These are phyloP conservation scores for Globisporangium polare DNA, from an alignment of 352 stramenopile species.

Conservation along the genomic window DNA sequence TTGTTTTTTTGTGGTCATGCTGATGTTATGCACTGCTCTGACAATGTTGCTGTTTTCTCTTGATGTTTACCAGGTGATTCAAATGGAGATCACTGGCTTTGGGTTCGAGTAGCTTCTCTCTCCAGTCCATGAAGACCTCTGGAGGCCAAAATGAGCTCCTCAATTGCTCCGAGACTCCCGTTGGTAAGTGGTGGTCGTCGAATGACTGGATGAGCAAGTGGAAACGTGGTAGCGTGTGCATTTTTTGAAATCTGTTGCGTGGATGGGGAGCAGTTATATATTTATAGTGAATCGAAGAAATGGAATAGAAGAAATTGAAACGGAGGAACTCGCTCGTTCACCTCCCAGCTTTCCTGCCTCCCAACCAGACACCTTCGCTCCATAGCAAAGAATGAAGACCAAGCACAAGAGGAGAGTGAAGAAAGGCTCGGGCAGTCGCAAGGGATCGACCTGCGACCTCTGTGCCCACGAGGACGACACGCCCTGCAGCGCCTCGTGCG, in stretches of 20 bases:
- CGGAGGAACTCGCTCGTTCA: neutral
- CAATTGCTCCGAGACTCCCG: neutral
- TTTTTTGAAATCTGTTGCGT: neutral
- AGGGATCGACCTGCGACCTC: slow-evolving; percentile 13
- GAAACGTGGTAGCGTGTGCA: neutral
- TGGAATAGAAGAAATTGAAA: slow-evolving; percentile 1
- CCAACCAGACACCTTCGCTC: neutral
- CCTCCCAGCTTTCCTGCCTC: neutral
- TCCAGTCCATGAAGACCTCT: neutral
- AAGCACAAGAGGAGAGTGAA: slow-evolving; percentile 14
- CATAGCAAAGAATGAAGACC: neutral
- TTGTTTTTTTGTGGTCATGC: neutral
- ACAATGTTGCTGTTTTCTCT: slow-evolving; percentile 22
- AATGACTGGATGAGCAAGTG: neutral
- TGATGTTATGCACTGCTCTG: neutral
- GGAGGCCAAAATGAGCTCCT: neutral
- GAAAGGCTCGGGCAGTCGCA: neutral
- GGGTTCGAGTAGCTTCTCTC: slow-evolving; percentile 22
- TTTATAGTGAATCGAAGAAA: slow-evolving; percentile 1
- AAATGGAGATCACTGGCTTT: slow-evolving; percentile 91
- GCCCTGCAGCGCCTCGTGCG: slow-evolving; percentile 10
- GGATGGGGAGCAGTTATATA: neutral
- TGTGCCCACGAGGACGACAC: slow-evolving; percentile 14
- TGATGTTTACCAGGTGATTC: slow-evolving; percentile 35
- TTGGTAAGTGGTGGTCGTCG: neutral